Base-by-base conservation (phyloP, 306 rosid genomes). In the Geum urbanum region DNA sequence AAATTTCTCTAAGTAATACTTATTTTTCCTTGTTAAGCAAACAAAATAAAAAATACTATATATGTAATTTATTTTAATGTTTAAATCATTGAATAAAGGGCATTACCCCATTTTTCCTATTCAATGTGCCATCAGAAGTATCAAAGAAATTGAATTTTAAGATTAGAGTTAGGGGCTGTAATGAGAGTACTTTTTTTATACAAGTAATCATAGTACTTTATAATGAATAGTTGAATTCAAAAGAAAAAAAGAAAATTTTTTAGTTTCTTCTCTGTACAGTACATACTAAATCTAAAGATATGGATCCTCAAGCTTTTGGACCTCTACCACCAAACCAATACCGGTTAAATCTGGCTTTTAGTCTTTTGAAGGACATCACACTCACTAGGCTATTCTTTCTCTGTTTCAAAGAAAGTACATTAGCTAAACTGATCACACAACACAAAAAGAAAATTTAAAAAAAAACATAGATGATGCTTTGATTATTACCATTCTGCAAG, bases 401-500 rank as follows among this genome's bases (percentile, higher is more conserved):
- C 96, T 89, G 89, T 80, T 71, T 24, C 76, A 82, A 44, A 49
- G 50, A 22, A n/a, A 5, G 37, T n/a, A 55, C 7, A n/a, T 22
- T 12, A 70, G 57, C 6, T 52, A 32, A 48, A 22, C 24, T 8
- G 57, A 20, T 4, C 59, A 40, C 70, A 57, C 41, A 10, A 0
- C 41, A 14, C 53, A 9, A 47, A 11, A n/a, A 20, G 6, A 3
- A 15, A 8, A 9, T 9, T 16, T n/a, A n/a, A 24, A 24, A 24
- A 6, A 24, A 0, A 60, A 22, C 19, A 37, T 67, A 15, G 22
- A 55, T 37, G 9, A 18, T 35, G 9, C 8, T 37, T 48, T 2
- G 65, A 43, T 11, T 90, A 44, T 24, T 90, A 92, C 97, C 88
- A 75, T 18, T 45, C 61, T 81, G 82, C 97, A 94, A 59, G 96